Percentiles rank a stretch among this genome's conserved stretches.
Conservation (phyloP, 768 basidiomycete species). For the Boletales sp. region DNA sequence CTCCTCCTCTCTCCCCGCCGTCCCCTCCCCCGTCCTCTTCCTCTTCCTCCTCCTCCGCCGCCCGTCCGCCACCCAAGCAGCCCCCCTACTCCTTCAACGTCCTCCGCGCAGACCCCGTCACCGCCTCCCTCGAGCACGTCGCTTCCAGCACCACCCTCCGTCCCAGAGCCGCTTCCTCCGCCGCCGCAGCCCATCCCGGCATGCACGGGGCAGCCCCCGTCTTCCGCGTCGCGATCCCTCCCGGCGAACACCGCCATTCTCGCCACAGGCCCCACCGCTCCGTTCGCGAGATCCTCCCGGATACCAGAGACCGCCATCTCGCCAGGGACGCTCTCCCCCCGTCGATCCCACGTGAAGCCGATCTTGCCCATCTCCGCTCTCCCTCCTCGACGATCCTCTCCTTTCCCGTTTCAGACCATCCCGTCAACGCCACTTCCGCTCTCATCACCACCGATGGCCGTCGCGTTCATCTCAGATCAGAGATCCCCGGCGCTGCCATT, state of each 20-base stretch:
- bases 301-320: constrained; percentile 25
- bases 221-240: constrained; percentile 36
- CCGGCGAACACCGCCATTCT: constrained; percentile 16
- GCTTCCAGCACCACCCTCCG: constrained; percentile 40
- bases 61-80: constrained; percentile 16
- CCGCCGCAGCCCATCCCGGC: constrained; percentile 14
- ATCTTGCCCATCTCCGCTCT: constrained; percentile 29
- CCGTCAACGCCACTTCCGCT: constrained; percentile 16
- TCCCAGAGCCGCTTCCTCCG: constrained; percentile 25
- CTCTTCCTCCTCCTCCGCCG: constrained; percentile 25
- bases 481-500: constrained; percentile 23
- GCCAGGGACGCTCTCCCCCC: constrained; percentile 19
- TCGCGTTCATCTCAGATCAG: constrained; percentile 28
- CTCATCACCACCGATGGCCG: constrained; percentile 28
- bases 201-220: constrained; percentile 34
- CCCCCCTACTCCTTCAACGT: constrained; percentile 40
- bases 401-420: constrained; percentile 32
- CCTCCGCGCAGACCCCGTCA: constrained; percentile 41
- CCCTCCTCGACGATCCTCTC: constrained; percentile 32
- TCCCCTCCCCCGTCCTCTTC: constrained; percentile 25
- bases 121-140: constrained; percentile 42
- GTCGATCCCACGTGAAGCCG: constrained; percentile 30
- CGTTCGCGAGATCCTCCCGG: constrained; percentile 23
- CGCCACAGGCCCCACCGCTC: constrained; percentile 16
- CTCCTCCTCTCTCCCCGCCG: constrained; percentile 10